Percentiles rank a stretch among this genome's conserved stretches.
phyloP scores from a whole-genome alignment of 495 filamentous ascomycete genomes.

The Penicillium soppii region DNA sequence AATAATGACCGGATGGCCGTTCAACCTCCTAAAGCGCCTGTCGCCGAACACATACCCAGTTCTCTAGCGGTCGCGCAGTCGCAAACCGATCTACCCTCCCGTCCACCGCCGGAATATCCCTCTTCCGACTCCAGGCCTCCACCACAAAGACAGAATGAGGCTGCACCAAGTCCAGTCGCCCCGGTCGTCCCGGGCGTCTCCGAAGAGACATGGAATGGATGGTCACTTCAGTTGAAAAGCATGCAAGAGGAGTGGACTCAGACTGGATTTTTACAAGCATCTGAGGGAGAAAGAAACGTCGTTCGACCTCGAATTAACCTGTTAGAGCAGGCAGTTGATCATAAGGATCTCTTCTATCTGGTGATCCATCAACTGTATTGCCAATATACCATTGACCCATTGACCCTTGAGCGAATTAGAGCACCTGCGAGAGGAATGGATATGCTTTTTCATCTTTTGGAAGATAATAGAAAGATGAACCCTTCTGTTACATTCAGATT shows the following conservation, averaged over 20 bases:
- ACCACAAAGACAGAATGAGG: not conserved
- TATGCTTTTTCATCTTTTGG: constrained; percentile 1
- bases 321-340: constrained; percentile 54
- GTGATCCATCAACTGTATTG: constrained; percentile 69
- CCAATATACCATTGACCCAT: constrained; percentile 35
- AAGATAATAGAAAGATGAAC: constrained; percentile 13
- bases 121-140: not conserved
- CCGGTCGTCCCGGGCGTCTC: too few species aligned
- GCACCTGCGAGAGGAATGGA: not conserved
- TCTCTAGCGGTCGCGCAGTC: too few species aligned
- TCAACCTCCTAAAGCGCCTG: not conserved
- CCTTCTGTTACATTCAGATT: not conserved
- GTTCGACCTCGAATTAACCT: constrained; percentile 50
- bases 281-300: too few species aligned
- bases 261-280: too few species aligned
- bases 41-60: not conserved
- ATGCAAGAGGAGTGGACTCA: not conserved
- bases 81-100: too few species aligned
- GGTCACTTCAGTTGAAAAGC: constrained; percentile 8
- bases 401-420: constrained; percentile 6
- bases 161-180: too few species aligned
- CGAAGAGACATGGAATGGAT: constrained; percentile 10
- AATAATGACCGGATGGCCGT: not conserved
- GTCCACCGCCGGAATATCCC: too few species aligned
- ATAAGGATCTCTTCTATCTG: constrained; percentile 62